Evolutionary conservation across 768 basidiomycete genomes (phyloP).

Genomic region (Exsudoporus frostii): DNA sequence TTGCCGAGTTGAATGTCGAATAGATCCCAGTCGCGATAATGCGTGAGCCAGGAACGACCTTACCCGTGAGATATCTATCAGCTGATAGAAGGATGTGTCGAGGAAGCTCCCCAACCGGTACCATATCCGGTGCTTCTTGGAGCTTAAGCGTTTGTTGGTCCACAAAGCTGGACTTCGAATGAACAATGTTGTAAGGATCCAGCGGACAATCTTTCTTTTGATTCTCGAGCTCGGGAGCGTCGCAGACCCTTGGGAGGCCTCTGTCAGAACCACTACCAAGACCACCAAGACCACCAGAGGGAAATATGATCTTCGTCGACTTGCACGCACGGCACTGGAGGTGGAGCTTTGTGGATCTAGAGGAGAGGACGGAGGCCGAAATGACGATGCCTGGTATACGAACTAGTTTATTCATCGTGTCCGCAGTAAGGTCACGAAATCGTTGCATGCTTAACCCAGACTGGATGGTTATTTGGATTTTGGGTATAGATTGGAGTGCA

Average conservation of each 20-base stretch:
- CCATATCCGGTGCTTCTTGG: conserved; percentile 99
- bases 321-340: conserved; percentile 92
- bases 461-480: conserved; percentile 82
- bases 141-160: conserved; percentile 97
- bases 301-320: conserved; percentile 72
- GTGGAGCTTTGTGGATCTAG: conserved; percentile 88
- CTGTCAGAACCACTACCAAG: conserved; percentile 83
- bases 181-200: conserved; percentile 94
- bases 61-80: conserved; percentile 88
- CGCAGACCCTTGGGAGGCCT: conserved; percentile 85
- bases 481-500: conserved; percentile 53
- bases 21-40: conserved; percentile 95
- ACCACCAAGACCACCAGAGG: conserved; percentile 76
- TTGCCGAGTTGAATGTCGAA: conserved; percentile 89
- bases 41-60: conserved; percentile 94
- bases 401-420: conserved; percentile 94
- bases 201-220: conserved; percentile 93
- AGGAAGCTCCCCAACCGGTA: conserved; percentile 96
- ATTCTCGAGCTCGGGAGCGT: conserved; percentile 74
- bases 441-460: conserved; percentile 92
- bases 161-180: conserved; percentile 90
- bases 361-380: conserved; percentile 89
- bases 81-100: conserved; percentile 90
- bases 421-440: conserved; percentile 90
- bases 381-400: conserved; percentile 98